Conservation (phyloP, 208 protist species). For the Leishmania gerbilli region DNA sequence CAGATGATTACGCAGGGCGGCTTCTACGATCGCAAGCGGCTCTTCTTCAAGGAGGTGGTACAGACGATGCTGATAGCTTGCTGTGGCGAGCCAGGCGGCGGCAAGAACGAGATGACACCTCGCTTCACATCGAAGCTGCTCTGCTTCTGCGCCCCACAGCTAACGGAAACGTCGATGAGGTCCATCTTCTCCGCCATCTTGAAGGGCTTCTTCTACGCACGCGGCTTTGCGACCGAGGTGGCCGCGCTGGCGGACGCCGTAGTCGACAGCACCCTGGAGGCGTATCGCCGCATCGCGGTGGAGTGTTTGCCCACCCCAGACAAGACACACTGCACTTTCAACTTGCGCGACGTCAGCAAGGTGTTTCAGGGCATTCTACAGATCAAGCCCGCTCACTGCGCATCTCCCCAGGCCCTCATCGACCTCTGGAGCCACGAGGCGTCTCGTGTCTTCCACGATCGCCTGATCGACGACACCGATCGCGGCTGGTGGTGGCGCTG, state of each 20-base stretch:
- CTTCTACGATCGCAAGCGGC: constrained; percentile 91
- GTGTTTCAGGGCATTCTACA: constrained; percentile 96
- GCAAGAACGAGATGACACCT: constrained; percentile 92
- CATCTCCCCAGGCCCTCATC: constrained; percentile 57
- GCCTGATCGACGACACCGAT: constrained; percentile 93
- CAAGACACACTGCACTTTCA: constrained; percentile 99
- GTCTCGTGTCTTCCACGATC: constrained; percentile 96
- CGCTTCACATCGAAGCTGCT: constrained; percentile 92
- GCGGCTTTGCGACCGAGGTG: constrained; percentile 49
- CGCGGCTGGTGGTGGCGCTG: constrained; percentile 91
- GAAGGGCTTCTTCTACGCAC: constrained; percentile 67
- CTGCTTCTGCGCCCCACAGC: constrained; percentile 90
- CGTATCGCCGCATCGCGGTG: constrained; percentile 92
- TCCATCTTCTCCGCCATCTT: constrained; percentile 96
- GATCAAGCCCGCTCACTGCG: constrained; percentile 71
- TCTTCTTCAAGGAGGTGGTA: constrained; percentile 92
- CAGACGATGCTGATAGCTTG: constrained; percentile 88
- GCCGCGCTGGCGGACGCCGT: constrained; percentile 50
- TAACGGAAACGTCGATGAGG: constrained; percentile 83
- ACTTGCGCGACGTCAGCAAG: constrained; percentile 97
- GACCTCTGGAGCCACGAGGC: constrained; percentile 95
- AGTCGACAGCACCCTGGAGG: constrained; percentile 91
- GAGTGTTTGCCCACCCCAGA: constrained; percentile 97
- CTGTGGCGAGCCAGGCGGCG: constrained; percentile 95
- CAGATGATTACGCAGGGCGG: constrained; percentile 92